These are phyloP conservation scores for Lichenothelia convexa DNA, from an alignment of 495 filamentous ascomycete genomes.

Conservation along the genomic window DNA sequence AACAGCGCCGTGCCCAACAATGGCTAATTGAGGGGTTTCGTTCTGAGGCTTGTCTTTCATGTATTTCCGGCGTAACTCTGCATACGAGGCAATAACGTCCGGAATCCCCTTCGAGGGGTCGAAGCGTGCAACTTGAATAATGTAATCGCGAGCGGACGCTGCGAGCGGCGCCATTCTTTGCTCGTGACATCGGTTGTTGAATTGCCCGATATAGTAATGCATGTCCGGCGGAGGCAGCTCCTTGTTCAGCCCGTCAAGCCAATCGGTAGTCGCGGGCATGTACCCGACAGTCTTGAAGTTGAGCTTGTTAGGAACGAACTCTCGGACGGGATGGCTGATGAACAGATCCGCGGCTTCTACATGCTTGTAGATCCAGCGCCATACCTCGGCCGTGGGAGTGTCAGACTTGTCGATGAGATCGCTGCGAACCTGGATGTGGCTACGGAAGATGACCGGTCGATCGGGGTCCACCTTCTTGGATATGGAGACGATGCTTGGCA, in stretches of 20 bases:
- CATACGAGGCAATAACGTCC: constrained; percentile 62
- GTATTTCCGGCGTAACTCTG: constrained; percentile 47
- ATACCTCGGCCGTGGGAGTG: constrained; percentile 54
- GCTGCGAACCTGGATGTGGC: constrained; percentile 69
- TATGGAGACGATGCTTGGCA: constrained; percentile 64
- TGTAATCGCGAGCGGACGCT: constrained; percentile 57
- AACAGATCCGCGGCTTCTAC: constrained; percentile 61
- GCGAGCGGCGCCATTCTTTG: constrained; percentile 39
- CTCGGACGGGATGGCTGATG: constrained; percentile 64
- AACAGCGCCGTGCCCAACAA: constrained; percentile 65
- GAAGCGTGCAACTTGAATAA: constrained; percentile 70
- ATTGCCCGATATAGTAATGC: constrained; percentile 58
- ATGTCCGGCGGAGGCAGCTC: constrained; percentile 52
- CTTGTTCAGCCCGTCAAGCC: constrained; percentile 83
- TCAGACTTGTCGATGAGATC: constrained; percentile 46
- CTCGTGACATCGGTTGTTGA: constrained; percentile 44
- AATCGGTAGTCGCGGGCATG: constrained; percentile 73
- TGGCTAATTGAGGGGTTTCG: constrained; percentile 52
- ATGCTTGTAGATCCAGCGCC: constrained; percentile 58
- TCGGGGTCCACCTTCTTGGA: constrained; percentile 53
- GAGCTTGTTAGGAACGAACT: constrained; percentile 57
- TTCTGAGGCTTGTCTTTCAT: constrained; percentile 23
- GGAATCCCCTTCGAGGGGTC: constrained; percentile 77
- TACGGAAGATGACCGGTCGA: constrained; percentile 65
- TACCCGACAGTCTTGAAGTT: constrained; percentile 51